Conservation (phyloP, 306 rosid species). For the Styphnolobium japonicum region DNA sequence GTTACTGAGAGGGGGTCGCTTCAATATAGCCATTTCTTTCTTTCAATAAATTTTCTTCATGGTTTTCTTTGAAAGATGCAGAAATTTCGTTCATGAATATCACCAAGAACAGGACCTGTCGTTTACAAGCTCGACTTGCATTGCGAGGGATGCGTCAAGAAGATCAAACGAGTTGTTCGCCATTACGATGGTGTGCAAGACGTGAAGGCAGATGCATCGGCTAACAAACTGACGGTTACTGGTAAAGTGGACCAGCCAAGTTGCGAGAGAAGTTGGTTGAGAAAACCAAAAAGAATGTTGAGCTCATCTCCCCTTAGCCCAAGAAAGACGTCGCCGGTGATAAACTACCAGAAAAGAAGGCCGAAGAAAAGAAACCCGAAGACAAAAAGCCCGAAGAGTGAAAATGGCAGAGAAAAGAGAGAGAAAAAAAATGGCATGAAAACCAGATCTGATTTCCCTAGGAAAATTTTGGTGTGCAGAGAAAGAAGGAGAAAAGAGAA, state of each 20-base stretch:
- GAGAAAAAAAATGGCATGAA: too few species aligned
- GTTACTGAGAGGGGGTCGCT: conserved; percentile 82
- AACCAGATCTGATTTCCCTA: too few species aligned
- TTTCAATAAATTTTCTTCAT: too few species aligned
- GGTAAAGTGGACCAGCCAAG: conserved; percentile 61
- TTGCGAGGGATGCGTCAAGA: conserved; percentile 86
- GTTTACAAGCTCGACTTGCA: conserved; percentile 73
- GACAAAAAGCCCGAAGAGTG: conserved; percentile 62
- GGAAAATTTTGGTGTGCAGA: too few species aligned
- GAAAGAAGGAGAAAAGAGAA: too few species aligned
- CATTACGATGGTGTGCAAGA: conserved; percentile 55
- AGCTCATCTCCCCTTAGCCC: conserved; percentile 62
- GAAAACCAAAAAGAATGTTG: conserved; percentile 75
- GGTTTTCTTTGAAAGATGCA: too few species aligned
- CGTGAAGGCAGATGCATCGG: conserved; percentile 50
- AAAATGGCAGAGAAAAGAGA: too few species aligned
- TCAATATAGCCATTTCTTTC: too few species aligned
- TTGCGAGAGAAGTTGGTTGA: conserved; percentile 50
- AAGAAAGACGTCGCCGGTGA: conserved; percentile 60
- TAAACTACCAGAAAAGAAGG: conserved; percentile 53
- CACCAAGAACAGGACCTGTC: too few species aligned
- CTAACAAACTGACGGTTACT: conserved; percentile 65
- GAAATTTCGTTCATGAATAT: too few species aligned
- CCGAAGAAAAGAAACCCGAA: conserved; percentile 49
- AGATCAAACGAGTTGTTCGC: conserved; percentile 58